These are phyloP conservation scores for Kodamaea alishanica DNA, from an alignment of 1,139 yeast species.

Conservation along the genomic window DNA sequence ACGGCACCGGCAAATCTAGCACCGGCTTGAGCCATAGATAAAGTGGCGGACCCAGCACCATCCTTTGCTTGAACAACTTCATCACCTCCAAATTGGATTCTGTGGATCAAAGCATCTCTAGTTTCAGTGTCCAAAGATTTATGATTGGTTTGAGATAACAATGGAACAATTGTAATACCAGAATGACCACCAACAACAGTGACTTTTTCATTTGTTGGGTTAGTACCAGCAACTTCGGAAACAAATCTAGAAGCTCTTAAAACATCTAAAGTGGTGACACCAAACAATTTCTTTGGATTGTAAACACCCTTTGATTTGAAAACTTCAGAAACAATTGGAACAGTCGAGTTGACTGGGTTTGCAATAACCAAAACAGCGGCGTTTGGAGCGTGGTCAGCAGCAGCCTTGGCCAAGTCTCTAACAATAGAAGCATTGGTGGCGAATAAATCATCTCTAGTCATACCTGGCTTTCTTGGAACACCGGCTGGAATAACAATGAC, in stretches of 20 bases:
- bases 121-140: conserved; percentile 47
- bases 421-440: conserved; percentile 91
- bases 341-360: conserved; percentile 95
- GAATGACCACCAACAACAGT: conserved; percentile 97
- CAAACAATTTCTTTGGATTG: conserved; percentile 78
- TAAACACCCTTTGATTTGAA: conserved; percentile 70
- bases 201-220: conserved; percentile 59
- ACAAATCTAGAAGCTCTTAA: conserved; percentile 84
- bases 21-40: conserved; percentile 97
- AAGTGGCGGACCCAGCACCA: conserved; percentile 92
- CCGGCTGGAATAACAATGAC: conserved; percentile 93
- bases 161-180: conserved; percentile 90
- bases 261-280: conserved; percentile 89
- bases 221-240: conserved; percentile 34
- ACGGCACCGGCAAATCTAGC: conserved; percentile 69
- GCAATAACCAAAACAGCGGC: conserved; percentile 80
- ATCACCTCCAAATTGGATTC: conserved; percentile 96
- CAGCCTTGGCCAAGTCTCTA: conserved; percentile 74
- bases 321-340: conserved; percentile 87
- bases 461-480: conserved; percentile 96
- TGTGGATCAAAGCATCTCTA: conserved; percentile 69
- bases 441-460: conserved; percentile 96
- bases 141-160: conserved; percentile 66
- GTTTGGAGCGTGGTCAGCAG: conserved; percentile 68
- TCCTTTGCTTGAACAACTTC: conserved; percentile 95